Base-by-base conservation (phyloP, 2,329 filamentous ascomycete genomes). In the Curvularia sp. region DNA sequence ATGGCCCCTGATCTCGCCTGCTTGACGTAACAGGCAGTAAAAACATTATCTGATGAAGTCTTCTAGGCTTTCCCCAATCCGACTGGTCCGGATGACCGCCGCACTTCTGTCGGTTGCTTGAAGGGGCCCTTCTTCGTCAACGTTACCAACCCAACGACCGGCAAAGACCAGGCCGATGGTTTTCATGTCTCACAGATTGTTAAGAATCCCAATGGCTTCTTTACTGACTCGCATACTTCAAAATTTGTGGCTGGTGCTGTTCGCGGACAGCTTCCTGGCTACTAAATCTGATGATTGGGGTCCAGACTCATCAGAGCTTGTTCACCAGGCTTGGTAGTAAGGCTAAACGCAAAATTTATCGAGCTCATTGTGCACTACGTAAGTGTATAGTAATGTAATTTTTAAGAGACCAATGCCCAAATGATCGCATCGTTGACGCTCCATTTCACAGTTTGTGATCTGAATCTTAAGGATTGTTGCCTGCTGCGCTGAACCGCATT, bases 101-200 rank as follows among this genome's bases (percentile, higher is more conserved):
- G 69, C 12, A 53, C 65, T 15, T 69, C 67, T 1, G 64, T 64
- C 30, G 70, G 71, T 43, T 73, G 70, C 55, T 43, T 73, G 49
- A 72, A 68, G 27, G 71, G 69, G 5, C 71, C 71, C 19, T 74
- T 74, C 59, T 64, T 61, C 36, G 66, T 65, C 12, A 66, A 65
- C 21, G 58, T 59, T 77, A 47, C 81, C 7, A 77, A 79, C 49
- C 51, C 53, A 42, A 47, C 62, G 2, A 54, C 50, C 3, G 79
- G 79, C 23, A 54, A 64, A 5, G 82, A 84, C 60, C 80, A 80
- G 15, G 82, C 79, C 15, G 74, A 65, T 18, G 81, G 80, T 3
- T 86, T 86, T 73, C 77, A 76, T 19, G 79, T 86, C 39, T 66
- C 67, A 38, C 73, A 82, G 74, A 85, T 86, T 49, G 82, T 85